Percentiles rank a stretch among this genome's conserved stretches.
Conservation (phyloP, 2,329 filamentous ascomycete species). For the Paracorniculantispora psalliotae region DNA sequence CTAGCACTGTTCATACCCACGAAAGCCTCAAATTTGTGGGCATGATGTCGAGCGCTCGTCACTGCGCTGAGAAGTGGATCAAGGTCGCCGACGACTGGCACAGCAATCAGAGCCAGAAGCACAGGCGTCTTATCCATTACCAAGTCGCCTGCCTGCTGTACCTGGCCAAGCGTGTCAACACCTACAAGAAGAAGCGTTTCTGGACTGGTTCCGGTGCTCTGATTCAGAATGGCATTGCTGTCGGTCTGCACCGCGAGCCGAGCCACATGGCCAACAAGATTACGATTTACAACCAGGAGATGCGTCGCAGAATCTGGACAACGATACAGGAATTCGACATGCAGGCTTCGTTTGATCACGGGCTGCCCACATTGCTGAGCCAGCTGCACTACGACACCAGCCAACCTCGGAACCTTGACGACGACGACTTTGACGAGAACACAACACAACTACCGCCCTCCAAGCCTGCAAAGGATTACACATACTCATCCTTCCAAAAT, state of each 20-base stretch:
- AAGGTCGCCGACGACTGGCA: conserved; percentile 52
- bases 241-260: conserved; percentile 56
- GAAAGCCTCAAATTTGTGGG: conserved; percentile 50
- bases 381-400: conserved; percentile 52
- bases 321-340: conserved; percentile 59
- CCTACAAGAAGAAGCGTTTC: conserved; percentile 60
- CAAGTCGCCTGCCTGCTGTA: conserved; percentile 57
- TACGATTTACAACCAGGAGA: conserved; percentile 56
- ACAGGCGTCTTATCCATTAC: conserved; percentile 55
- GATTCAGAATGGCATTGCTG: conserved; percentile 53
- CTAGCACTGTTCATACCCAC: conserved; percentile 52
- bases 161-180: conserved; percentile 57
- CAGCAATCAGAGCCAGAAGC: conserved; percentile 54
- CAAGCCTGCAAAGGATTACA: conserved; percentile 49
- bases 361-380: conserved; percentile 52
- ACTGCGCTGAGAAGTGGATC: conserved; percentile 53
- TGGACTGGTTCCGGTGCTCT: conserved; percentile 54
- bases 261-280: conserved; percentile 50
- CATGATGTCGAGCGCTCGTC: conserved; percentile 52
- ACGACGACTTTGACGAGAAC: conserved; percentile 52
- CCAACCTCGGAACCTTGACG: conserved; percentile 53
- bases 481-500: conserved; percentile 55
- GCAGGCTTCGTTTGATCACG: conserved; percentile 57
- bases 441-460: conserved; percentile 47
- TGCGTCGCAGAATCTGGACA: conserved; percentile 56